Evolutionary conservation across 805 yeast genomes (phyloP).

Genomic region (Zygoascus tannicola): DNA sequence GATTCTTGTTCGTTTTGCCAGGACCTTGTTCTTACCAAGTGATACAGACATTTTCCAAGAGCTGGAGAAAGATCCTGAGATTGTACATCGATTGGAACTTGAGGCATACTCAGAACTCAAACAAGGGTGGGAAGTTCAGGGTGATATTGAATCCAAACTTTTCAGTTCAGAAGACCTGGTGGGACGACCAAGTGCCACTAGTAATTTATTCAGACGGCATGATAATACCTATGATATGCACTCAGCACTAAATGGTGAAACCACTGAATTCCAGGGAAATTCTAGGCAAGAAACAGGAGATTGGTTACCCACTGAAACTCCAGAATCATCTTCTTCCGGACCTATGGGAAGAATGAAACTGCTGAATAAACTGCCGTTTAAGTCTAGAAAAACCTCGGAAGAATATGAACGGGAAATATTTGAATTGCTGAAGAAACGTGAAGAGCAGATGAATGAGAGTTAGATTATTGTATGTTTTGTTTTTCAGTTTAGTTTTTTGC

Average conservation of each 20-base stretch:
- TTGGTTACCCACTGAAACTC: background rate
- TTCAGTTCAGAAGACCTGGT: constrained; percentile 2
- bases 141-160: constrained; percentile 5
- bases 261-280: too few species aligned
- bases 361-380: constrained; percentile 23
- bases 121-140: constrained; percentile 9
- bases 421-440: constrained; percentile 29
- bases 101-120: constrained; percentile 59
- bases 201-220: background rate
- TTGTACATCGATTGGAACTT: constrained; percentile 62
- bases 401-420: constrained; percentile 30
- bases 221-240: background rate
- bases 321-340: background rate
- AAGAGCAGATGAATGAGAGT: constrained; percentile 22
- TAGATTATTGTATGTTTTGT: background rate
- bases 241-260: background rate
- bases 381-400: constrained; percentile 19
- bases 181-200: background rate
- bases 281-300: too few species aligned
- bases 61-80: constrained; percentile 58
- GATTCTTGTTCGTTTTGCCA: constrained; percentile 47
- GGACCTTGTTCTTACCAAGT: constrained; percentile 48
- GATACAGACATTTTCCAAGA: constrained; percentile 75
- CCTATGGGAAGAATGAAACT: constrained; percentile 7
- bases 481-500: background rate